These are phyloP conservation scores for Colletotrichum orbiculare DNA, from an alignment of 2,329 filamentous ascomycete species.

Conservation along the genomic window DNA sequence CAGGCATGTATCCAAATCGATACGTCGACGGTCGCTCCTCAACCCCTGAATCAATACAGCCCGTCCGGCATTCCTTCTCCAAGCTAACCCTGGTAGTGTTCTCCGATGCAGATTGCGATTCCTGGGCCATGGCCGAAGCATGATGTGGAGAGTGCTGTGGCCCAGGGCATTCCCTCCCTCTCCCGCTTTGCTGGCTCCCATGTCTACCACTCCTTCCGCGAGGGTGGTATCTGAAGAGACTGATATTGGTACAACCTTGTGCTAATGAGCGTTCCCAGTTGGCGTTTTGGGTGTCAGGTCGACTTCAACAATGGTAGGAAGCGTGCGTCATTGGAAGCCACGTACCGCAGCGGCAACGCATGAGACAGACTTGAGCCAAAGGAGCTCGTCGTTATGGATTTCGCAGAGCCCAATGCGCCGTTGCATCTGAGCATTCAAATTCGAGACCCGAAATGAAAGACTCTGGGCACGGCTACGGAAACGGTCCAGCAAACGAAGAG, in stretches of 20 bases:
- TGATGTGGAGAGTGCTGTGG: slow-evolving; percentile 15
- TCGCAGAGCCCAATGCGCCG: no score
- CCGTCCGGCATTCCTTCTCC: slow-evolving; percentile 3
- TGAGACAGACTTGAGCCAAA: no score
- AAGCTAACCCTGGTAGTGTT: neutral
- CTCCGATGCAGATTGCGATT: neutral
- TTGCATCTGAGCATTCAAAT: no score
- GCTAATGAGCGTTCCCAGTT: no score
- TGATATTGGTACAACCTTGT: neutral
- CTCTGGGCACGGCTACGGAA: no score
- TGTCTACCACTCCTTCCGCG: neutral
- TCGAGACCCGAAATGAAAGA: neutral
- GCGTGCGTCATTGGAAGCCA: no score
- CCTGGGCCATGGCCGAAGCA: slow-evolving; percentile 5
- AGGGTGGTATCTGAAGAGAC: neutral
- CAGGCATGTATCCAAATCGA: slow-evolving; percentile 3
- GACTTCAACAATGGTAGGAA: no score
- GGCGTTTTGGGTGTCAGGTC: no score
- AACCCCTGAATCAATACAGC: slow-evolving; percentile 14
- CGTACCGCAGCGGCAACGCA: no score
- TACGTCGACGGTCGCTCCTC: slow-evolving; percentile 8
- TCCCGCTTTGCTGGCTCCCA: neutral
- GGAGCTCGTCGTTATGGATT: no score
- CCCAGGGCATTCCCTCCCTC: slow-evolving; percentile 9
- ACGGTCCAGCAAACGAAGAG: neutral